Evolutionary conservation across 2,329 filamentous ascomycete species (phyloP).

Genomic region (Diplodia intermedia): DNA sequence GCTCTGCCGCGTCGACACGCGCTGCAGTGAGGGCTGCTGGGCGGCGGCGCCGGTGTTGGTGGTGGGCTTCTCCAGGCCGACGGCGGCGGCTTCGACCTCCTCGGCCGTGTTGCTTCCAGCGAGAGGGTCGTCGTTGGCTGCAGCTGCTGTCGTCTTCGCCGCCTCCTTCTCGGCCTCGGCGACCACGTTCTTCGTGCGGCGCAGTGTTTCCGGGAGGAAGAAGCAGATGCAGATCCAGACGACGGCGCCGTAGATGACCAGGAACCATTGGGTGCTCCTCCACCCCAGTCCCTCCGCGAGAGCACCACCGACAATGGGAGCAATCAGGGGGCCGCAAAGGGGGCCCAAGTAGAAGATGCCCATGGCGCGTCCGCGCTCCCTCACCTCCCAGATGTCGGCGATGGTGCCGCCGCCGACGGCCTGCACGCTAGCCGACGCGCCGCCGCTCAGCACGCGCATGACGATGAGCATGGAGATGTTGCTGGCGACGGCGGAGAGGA

Average conservation of each 20-base stretch:
- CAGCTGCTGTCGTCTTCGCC: conserved; percentile 5
- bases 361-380: conserved; percentile 49
- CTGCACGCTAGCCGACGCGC: conserved; percentile 48
- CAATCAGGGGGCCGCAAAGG: conserved; percentile 48
- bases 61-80: conserved; percentile 22
- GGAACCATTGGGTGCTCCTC: conserved; percentile 51
- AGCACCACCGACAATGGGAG: conserved; percentile 49
- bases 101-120: conserved; percentile 19
- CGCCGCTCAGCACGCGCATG: conserved; percentile 46
- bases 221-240: conserved; percentile 46
- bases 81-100: conserved; percentile 18
- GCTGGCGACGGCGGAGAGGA: conserved; percentile 45
- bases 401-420: conserved; percentile 49
- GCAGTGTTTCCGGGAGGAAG: conserved; percentile 45
- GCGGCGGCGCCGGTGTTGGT: background rate
- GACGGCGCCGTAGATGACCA: conserved; percentile 47
- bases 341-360: conserved; percentile 50
- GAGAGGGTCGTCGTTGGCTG: conserved; percentile 20
- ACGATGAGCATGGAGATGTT: conserved; percentile 50
- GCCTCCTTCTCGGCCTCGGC: conserved; percentile 34
- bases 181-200: conserved; percentile 26
- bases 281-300: conserved; percentile 45
- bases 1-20: conserved; percentile 45
- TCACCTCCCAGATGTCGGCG: conserved; percentile 49
- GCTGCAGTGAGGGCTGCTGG: conserved; percentile 36